Base-by-base conservation (phyloP, 192 early-diverging fungal species). In the Glomus cerebriforme region DNA sequence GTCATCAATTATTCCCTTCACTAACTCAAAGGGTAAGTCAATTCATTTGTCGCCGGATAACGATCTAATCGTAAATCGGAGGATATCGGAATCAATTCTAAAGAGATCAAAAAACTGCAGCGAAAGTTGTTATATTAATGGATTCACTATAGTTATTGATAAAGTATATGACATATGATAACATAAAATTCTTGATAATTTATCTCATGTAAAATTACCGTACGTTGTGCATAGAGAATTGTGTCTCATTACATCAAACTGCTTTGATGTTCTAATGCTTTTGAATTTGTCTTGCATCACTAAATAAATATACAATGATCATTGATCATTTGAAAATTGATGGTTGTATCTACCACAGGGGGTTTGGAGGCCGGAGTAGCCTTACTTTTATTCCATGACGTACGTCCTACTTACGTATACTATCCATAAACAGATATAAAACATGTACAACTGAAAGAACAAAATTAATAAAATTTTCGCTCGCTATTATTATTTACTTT, bases 321-420 rank as follows among this genome's bases (percentile, higher is more conserved):
- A 54, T 54, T 54, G 49, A 54, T 54, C 49, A 54, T 54, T 54
- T 17, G 39, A 43, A 43, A 43, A 43, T 43, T 43, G 39, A 43
- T 43, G 49, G 49, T 54, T 54, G 49, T 54, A 54, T 54, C 49
- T 22, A 54, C 19, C 49, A 15, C 19, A 15, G 6, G 49, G 49
- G 49, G 49, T 54, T 54, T 54, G 49, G 7, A 54, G 49, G 19
- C 49, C 49, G 49, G 17, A 54, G 49, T 22, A 54, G 49, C 49
- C 49, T 54, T 22, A 54, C 49, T 54, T 54, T 54, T 43, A 22
- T 17, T 54, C 49, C 66, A 68, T 68, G 31, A 68, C 66, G 66
- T 68, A 68, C 32, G 17, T 12, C 66, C n/a, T n/a, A 68, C 29
- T 37, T 68, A 68, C 66, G 66, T 68, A 37, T 37, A 68, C 66